Evolutionary conservation across 75 land plant genomes (phyloP), one percentile per base, ranked within the genome.

Genomic region (Sequoiadendron giganteum): DNA sequence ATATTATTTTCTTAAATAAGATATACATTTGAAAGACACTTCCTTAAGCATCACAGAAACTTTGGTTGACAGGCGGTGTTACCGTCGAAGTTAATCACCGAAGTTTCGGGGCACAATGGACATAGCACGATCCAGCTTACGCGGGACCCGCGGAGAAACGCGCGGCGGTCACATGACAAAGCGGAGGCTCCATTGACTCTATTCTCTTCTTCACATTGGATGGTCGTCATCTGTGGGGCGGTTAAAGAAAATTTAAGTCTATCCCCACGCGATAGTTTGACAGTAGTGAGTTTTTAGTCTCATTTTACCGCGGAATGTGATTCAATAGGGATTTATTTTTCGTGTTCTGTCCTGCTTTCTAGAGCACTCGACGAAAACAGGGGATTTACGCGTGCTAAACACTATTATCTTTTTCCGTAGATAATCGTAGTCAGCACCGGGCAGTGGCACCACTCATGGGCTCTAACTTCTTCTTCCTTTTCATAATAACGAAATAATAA

Each of bases 131-230:
- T 48, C 28, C 70, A 1, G 0, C n/a, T 1, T 65, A 1, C 9
- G 70, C 70, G n/a, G 70, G 70, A 65, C 70, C 70, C 70, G 70
- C 70, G 70, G 77, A 73, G 38, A 32, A 73, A 73, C 77, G 38
- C 77, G 77, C 77, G 77, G 34, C 77, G 77, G 77, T 34, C 77
- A 73, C 34, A 73, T 73, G 77, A 13, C 13, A 10, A 73, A 34
- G 15, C 38, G 77, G 77, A 34, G 77, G 77, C 77, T 34, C 10
- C 77, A 73, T 73, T 73, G 77, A 73, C 77, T 5, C 2, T 18
- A 14, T 21, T 58, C 1, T 14, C 3, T 34, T 0, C 70, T 32
- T 73, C 9, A 73, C 15, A 73, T 10, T 73, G 15, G 34, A 30
- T 73, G 77, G 77, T 21, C 28, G 25, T 21, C 25, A 21, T 25